Conservation (phyloP, 805 yeast species). For the Barnettozyma salicaria region DNA sequence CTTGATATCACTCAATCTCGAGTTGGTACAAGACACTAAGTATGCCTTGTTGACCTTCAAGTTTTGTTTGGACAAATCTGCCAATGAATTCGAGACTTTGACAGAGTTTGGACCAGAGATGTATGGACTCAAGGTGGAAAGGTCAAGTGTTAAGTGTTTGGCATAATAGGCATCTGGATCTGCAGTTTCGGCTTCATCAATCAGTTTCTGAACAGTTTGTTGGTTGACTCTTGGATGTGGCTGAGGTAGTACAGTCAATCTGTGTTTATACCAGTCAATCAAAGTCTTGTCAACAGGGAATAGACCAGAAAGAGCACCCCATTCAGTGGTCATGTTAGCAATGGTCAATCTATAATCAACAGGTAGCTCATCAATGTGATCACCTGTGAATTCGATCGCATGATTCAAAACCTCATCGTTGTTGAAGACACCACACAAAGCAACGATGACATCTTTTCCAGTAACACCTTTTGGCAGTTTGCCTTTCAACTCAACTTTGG, state of each 20-base stretch:
- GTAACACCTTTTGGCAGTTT: slow-evolving; percentile 79
- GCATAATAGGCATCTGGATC: slow-evolving; percentile 84
- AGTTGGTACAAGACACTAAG: slow-evolving; percentile 95
- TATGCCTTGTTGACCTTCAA: slow-evolving; percentile 89
- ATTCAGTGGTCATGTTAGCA: slow-evolving; percentile 97
- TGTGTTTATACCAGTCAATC: slow-evolving; percentile 68
- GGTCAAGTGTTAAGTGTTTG: slow-evolving; percentile 77
- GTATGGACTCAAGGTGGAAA: slow-evolving; percentile 76
- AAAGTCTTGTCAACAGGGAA: slow-evolving; percentile 91
- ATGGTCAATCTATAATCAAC: slow-evolving; percentile 85
- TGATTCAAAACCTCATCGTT: slow-evolving; percentile 89
- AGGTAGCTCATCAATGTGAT: slow-evolving; percentile 60
- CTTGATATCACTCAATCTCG: slow-evolving; percentile 84
- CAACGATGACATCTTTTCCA: slow-evolving; percentile 96
- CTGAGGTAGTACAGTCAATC: slow-evolving; percentile 51
- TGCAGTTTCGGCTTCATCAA: slow-evolving; percentile 38
- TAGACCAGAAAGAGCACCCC: slow-evolving; percentile 97
- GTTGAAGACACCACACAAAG: slow-evolving; percentile 89
- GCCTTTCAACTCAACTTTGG: slow-evolving; percentile 82
- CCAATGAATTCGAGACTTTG: slow-evolving; percentile 75
- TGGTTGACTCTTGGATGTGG: slow-evolving; percentile 80
- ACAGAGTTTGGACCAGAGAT: slow-evolving; percentile 98
- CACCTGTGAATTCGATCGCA: slow-evolving; percentile 91
- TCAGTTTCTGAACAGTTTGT: slow-evolving; percentile 48
- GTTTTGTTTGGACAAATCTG: slow-evolving; percentile 65